Base-by-base conservation (phyloP, 2,329 filamentous ascomycete species). In the Colletotrichum kahawae region DNA sequence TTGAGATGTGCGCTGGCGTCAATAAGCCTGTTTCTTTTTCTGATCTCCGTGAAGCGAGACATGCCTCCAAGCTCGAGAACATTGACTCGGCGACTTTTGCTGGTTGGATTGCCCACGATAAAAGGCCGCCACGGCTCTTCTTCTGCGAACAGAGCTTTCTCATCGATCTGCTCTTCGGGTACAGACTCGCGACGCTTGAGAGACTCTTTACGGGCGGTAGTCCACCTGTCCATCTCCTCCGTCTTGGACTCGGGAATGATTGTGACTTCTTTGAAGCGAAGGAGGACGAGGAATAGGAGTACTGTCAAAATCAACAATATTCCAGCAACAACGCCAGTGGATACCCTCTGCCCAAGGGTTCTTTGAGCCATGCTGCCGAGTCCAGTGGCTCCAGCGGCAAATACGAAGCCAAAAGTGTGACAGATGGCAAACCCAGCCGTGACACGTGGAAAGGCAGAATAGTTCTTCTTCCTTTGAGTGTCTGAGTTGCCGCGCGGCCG, bases 371-470 rank as follows among this genome's bases (percentile, higher is more conserved):
- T 86, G n/a, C 94, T 93, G 8, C 93, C 93, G 18, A 94, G 87
- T 12, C 90, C 91, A 3, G 93, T 95, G 6, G 93, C 90, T 0
- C 89, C 89, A 0, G 93, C 93, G 1, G 93, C 93, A 64, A 95
- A 87, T 27, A 94, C 81, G 81, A 95, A 95, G 2, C 91, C 92
- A 38, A 95, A 82, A 2, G 89, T 89, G 79, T 96, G 94, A n/a
- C 91, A 90, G 10, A 92, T 87, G 33, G 93, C 93, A 80, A 95
- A 92, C 0, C 92, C 94, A 8, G 94, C 93, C 21, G 89, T 91
- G 10, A 95, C 92, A 51, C 94, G 90, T 8, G 94, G 94, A 77
- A 94, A 95, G 1, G 92, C 93, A 0, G 93, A 94, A 84, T 95
- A 95, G 80, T 94, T 95, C 13, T 91, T 95, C 60, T 86, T 85